Evolutionary conservation across 2,329 filamentous ascomycete species (phyloP), one percentile per base, ranked within the genome.

Genomic region (Aspergillus awamori): DNA sequence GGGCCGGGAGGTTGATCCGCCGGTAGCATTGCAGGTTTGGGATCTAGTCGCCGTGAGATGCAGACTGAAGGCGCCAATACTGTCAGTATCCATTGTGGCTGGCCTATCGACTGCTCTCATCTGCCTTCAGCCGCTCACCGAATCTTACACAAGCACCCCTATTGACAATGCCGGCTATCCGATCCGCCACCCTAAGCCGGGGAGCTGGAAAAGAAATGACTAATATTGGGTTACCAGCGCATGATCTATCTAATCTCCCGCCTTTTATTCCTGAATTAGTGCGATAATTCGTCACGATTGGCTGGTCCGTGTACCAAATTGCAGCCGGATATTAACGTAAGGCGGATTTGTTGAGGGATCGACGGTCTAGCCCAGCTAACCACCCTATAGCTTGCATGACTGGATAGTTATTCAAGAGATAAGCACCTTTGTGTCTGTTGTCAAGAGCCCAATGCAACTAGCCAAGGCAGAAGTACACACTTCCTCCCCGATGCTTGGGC

Each of bases 161-260:
- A 20, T 45, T 5, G 41, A 45, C 17, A 22, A 45, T 45, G 41
- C 41, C 41, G 41, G 41, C 10, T 22, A 45, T 45, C 41, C 41
- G 41, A 45, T 22, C 17, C 41, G 41, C 17, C 41, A 22, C 41
- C 33, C 33, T 17, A 22, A 45, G 41, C 41, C 41, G 20, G 24
- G 24, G 26, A 33, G 26, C 24, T 30, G 47, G n/a, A 51, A 51
- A 51, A 51, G 28, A 17, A 53, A 38, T 41, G 41, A 58, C 36
- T 38, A 58, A 53, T 53, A 36, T 47, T 36, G 48, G 22, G 41
- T 24, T 17, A 36, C 36, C 24, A 28, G n/a, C 38, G 48, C 48
- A 22, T 41, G 49, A 53, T 43, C 17, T 58, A 53, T 36, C 57
- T 43, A 58, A 53, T 51, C 47, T 51, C 8, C 47, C 38, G 33